Evolutionary conservation across 2,329 filamentous ascomycete species (phyloP).

Genomic region (Fusarium sp.): DNA sequence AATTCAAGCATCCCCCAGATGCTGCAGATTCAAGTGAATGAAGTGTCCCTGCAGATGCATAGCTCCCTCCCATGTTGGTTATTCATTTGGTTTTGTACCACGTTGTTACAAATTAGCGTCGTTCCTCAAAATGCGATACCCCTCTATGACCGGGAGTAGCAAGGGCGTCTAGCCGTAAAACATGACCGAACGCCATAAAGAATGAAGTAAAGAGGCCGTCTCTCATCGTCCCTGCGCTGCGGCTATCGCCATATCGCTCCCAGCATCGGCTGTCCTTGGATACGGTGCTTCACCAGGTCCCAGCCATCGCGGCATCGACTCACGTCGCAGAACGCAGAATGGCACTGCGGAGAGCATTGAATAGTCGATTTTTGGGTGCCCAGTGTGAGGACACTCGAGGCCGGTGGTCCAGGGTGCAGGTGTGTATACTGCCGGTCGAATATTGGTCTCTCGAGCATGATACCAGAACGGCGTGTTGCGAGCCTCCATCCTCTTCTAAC

Average conservation of each 20-base stretch:
- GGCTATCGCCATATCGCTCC: conserved; percentile 13
- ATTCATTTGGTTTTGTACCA: conserved; percentile 26
- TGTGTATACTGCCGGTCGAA: conserved; percentile 21
- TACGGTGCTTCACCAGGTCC: conserved; percentile 16
- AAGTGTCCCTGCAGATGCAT: conserved; percentile 37
- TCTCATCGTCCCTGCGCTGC: conserved; percentile 38
- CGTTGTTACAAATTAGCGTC: conserved; percentile 37
- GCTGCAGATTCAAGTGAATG: conserved; percentile 29
- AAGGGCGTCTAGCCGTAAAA: conserved; percentile 41
- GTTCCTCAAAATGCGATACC: conserved; percentile 29
- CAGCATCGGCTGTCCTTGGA: conserved; percentile 22
- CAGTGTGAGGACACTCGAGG: conserved; percentile 10
- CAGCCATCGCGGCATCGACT: conserved; percentile 8
- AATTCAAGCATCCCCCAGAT: conserved; percentile 23
- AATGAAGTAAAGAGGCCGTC: conserved; percentile 43
- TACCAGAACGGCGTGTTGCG: conserved; percentile 28
- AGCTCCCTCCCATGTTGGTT: conserved; percentile 28
- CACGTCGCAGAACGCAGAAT: conserved; percentile 2
- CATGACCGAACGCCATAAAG: conserved; percentile 42
- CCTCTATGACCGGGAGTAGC: conserved; percentile 33
- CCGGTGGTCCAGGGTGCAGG: conserved; percentile 11
- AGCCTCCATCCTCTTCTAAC: conserved; percentile 55
- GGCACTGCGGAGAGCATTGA: conserved; percentile 14
- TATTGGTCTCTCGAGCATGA: conserved; percentile 26
- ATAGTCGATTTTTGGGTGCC: conserved; percentile 13